Percentiles rank a stretch among this genome's conserved stretches.
These are phyloP conservation scores for Rhynchosporium agropyri DNA, from an alignment of 2,329 filamentous ascomycete genomes.

Conservation along the genomic window DNA sequence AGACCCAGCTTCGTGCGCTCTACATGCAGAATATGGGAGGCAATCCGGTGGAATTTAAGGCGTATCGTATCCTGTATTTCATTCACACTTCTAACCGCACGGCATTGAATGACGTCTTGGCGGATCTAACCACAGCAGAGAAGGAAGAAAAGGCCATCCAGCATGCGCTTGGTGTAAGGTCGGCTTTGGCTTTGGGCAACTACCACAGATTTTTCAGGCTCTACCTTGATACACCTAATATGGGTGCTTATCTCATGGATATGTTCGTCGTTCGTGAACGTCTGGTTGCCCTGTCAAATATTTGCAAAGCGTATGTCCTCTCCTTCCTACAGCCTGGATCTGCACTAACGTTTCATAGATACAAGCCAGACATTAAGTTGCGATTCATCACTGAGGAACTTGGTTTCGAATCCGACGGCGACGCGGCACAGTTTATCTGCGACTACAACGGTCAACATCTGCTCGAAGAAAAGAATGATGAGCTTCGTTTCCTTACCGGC, in stretches of 20 bases:
- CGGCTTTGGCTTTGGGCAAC: slow-evolving; percentile 88
- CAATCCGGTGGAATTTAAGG: slow-evolving; percentile 93
- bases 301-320: slow-evolving; percentile 86
- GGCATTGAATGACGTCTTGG: slow-evolving; percentile 96
- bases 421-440: slow-evolving; percentile 88
- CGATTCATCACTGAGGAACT: slow-evolving; percentile 95
- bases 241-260: slow-evolving; percentile 98
- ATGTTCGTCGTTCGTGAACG: slow-evolving; percentile 97
- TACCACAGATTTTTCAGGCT: slow-evolving; percentile 98
- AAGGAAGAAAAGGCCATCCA: slow-evolving; percentile 83
- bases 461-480: slow-evolving; percentile 75
- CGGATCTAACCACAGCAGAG: slow-evolving; percentile 98
- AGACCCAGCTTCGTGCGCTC: slow-evolving; percentile 92
- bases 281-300: slow-evolving; percentile 83
- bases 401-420: slow-evolving; percentile 89
- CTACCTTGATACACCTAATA: slow-evolving; percentile 90
- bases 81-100: slow-evolving; percentile 98
- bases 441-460: slow-evolving; percentile 76
- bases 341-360: slow-evolving; percentile 66
- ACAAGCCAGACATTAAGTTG: slow-evolving; percentile 86
- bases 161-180: slow-evolving; percentile 89
- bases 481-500: slow-evolving; percentile 71
- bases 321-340: neutral
- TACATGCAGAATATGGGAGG: slow-evolving; percentile 87
- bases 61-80: slow-evolving; percentile 99